Evolutionary conservation across 306 rosid species (phyloP), one percentile per base, ranked within the genome.

Genomic region (Sicyos edulis): DNA sequence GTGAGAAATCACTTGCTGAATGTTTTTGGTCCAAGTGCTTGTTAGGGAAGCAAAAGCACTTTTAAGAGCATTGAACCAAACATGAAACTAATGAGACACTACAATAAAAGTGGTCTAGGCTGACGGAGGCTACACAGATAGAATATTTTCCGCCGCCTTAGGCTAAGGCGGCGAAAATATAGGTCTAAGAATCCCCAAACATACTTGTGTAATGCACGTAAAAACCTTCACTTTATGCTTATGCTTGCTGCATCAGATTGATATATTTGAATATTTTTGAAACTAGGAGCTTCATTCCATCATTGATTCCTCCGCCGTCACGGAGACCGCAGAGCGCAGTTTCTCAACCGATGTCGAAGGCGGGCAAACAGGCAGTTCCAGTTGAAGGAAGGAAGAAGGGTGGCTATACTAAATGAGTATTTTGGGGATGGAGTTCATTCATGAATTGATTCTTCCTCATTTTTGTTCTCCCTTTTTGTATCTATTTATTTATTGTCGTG

Each of bases 231-330:
- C 29, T 65, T 17, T 19, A 42, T 19, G 34, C 5, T 8, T 10
- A 44, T 65, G n/a, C 6, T 19, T 65, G 34, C 32, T 66, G 10
- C 54, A 20, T 34, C 5, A 20, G 17, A 24, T 50, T 69, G 73
- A 69, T 51, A 24, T 69, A 16, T 52, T 49, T 14, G 74, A 1
- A 5, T 78, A 3, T 40, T 16, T 61, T 55, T 6, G 9, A 47
- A 73, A 80, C 71, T 73, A 91, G 96, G 85, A 87, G 92, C 69
- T 71, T 83, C 82, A 88, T 85, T 72, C 95, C 96, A 68, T 91
- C 96, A 44, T 77, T 84, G 68, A 84, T 87, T 86, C 99, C 97
- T 66, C 17, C 83, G 1, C 89, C 99, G 2, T 78, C 97, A 44
- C 81, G 86, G 80, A 95, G 80, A 80, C 79, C 78, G 52, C 75